phyloP scores from a whole-genome alignment of 2,329 filamentous ascomycete species.

The Fusarium mangiferae region DNA sequence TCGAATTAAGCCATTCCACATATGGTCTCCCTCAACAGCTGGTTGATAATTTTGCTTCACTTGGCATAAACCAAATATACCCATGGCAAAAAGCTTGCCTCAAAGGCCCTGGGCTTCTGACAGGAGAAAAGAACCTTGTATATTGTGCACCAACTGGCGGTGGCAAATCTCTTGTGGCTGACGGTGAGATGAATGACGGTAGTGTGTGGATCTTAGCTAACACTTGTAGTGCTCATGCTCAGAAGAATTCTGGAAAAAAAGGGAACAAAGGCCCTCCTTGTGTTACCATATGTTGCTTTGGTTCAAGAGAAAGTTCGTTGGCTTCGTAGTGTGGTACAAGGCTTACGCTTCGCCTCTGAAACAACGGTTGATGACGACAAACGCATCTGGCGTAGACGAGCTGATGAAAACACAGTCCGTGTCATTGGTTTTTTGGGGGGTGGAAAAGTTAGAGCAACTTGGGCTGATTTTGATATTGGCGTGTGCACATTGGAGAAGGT shows the following conservation, averaged over 20 bases:
- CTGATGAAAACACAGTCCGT: conserved; percentile 68
- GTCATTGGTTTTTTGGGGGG: conserved; percentile 81
- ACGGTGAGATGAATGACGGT: conserved; percentile 51
- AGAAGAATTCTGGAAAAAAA: conserved; percentile 74
- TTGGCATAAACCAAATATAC: conserved; percentile 80
- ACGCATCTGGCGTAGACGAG: conserved; percentile 63
- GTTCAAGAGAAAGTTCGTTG: conserved; percentile 84
- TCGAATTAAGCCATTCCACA: conserved; percentile 69
- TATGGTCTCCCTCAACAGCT: conserved; percentile 72
- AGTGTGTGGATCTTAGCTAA: conserved; percentile 21
- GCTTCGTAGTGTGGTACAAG: conserved; percentile 74
- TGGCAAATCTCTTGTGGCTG: conserved; percentile 80
- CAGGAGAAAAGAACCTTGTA: conserved; percentile 75
- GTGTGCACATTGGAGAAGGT: conserved; percentile 83
- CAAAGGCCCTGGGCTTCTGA: conserved; percentile 71
- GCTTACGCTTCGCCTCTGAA: conserved; percentile 57
- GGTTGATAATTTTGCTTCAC: conserved; percentile 70
- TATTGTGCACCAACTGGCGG: conserved; percentile 83
- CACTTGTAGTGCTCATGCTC: conserved; percentile 70
- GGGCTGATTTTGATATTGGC: conserved; percentile 80
- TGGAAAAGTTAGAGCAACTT: conserved; percentile 72
- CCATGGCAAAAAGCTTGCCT: conserved; percentile 84
- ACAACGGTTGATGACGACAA: conserved; percentile 50
- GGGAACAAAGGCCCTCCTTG: conserved; percentile 74
- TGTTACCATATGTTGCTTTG: conserved; percentile 81